A percentile compares a stretch with the other conserved stretches of the same genome.
phyloP scores from a whole-genome alignment of 139 green algal genomes.

The Dunaliella sp. region DNA sequence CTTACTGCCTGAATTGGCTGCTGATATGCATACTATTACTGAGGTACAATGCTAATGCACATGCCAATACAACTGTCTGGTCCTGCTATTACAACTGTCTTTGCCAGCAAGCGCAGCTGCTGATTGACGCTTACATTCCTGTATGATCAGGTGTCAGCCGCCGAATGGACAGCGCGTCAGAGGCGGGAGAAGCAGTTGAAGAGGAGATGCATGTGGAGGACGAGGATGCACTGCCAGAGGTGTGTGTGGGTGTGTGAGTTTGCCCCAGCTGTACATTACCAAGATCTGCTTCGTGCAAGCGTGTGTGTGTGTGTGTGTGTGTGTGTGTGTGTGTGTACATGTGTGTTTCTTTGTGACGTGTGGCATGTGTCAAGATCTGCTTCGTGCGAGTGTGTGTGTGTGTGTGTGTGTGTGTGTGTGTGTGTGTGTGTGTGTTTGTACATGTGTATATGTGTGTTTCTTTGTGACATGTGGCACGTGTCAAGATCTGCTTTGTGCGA shows the following conservation, averaged over 20 bases:
- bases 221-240: not conserved
- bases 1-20: not conserved
- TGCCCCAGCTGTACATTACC: not conserved
- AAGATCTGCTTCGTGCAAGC: not conserved
- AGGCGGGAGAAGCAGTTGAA: slow-evolving; percentile 14
- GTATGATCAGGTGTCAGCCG: not conserved
- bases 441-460: too few species aligned
- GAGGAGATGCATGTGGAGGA: slow-evolving; percentile 14
- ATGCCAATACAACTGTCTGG: not conserved
- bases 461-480: too few species aligned
- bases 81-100: not conserved
- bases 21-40: not conserved
- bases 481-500: too few species aligned
- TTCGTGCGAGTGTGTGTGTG: too few species aligned
- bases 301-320: too few species aligned
- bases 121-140: too few species aligned
- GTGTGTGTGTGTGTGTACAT: not conserved
- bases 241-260: not conserved
- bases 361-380: too few species aligned
- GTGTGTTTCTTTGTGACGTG: too few species aligned
- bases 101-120: not conserved
- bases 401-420: too few species aligned
- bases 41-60: not conserved
- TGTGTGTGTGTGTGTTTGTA: too few species aligned
- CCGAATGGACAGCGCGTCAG: not conserved